Percentiles rank a stretch among this genome's conserved stretches.
Evolutionary conservation across 805 yeast genomes (phyloP).

Genomic region (Barnettozyma wickerhamii): DNA sequence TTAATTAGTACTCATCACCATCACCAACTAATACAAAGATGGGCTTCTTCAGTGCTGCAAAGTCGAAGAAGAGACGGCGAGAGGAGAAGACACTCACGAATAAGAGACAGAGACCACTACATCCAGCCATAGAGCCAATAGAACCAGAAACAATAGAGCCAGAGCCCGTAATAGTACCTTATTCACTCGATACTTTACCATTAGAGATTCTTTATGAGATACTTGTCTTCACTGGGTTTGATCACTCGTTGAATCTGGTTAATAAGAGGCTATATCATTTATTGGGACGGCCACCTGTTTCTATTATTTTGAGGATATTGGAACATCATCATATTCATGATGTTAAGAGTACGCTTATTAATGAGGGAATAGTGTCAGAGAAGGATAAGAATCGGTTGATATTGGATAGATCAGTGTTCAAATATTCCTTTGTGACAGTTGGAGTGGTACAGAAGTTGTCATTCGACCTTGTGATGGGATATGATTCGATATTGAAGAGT

Average conservation of each 20-base stretch:
- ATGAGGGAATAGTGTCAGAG: not conserved
- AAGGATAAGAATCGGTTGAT: slow-evolving; percentile 13
- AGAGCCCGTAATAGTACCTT: not conserved
- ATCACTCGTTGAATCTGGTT: slow-evolving; percentile 32
- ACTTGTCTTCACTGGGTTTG: slow-evolving; percentile 35
- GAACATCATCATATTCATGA: slow-evolving; percentile 14
- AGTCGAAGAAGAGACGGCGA: no score
- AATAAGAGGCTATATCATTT: slow-evolving; percentile 27
- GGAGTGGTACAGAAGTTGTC: no score
- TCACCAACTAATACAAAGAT: no score
- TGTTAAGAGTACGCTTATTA: slow-evolving; percentile 9
- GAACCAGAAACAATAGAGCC: not conserved
- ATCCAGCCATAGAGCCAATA: not conserved
- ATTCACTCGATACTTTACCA: slow-evolving; percentile 30
- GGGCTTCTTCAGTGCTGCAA: no score
- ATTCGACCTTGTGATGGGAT: no score
- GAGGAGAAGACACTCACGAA: no score
- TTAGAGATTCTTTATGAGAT: slow-evolving; percentile 37
- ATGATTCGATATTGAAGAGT: no score
- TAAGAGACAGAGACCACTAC: no score
- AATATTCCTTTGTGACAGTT: no score
- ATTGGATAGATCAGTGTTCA: slow-evolving; percentile 13
- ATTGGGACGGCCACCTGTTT: slow-evolving; percentile 26
- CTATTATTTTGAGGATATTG: slow-evolving; percentile 20
- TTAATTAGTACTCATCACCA: no score